Conservation (phyloP, 805 yeast species). For the Pichia deserticola region DNA sequence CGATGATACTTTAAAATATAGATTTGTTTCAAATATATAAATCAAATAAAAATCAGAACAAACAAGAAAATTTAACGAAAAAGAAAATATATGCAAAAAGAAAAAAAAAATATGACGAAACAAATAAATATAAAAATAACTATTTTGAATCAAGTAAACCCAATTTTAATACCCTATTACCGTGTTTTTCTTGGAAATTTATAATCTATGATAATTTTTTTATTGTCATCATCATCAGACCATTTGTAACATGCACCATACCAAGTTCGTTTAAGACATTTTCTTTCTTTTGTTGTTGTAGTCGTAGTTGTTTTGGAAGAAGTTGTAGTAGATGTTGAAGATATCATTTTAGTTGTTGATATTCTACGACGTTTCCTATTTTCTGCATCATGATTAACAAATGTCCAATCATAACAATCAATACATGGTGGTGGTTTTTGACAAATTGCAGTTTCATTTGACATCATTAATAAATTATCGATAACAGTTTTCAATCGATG, state of each 20-base stretch:
- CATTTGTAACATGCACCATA: constrained; percentile 44
- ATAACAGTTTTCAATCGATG: constrained; percentile 90
- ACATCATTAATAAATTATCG: constrained; percentile 63
- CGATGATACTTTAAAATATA: too few species aligned
- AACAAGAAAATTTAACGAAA: too few species aligned
- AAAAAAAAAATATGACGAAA: neutral
- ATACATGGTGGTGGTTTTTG: constrained; percentile 71
- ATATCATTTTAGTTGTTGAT: constrained; percentile 12
- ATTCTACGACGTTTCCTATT: constrained; percentile 26
- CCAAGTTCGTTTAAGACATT: constrained; percentile 55
- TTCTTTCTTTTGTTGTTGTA: constrained; percentile 27
- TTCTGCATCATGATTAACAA: constrained; percentile 41
- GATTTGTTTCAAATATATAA: too few species aligned
- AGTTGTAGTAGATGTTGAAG: constrained; percentile 1
- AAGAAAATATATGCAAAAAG: neutral
- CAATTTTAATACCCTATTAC: too few species aligned
- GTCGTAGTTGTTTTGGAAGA: constrained; percentile 14
- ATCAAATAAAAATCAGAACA: too few species aligned
- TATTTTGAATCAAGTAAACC: neutral
- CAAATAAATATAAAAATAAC: too few species aligned
- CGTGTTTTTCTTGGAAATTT: neutral
- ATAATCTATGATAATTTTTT: neutral
- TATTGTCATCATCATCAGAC: constrained; percentile 24
- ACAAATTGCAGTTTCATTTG: constrained; percentile 75
- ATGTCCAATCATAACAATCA: constrained; percentile 89